A percentile compares a stretch with the other conserved stretches of the same genome.
phyloP scores from a whole-genome alignment of 352 stramenopile species.

The Globisporangium paroecandrum region DNA sequence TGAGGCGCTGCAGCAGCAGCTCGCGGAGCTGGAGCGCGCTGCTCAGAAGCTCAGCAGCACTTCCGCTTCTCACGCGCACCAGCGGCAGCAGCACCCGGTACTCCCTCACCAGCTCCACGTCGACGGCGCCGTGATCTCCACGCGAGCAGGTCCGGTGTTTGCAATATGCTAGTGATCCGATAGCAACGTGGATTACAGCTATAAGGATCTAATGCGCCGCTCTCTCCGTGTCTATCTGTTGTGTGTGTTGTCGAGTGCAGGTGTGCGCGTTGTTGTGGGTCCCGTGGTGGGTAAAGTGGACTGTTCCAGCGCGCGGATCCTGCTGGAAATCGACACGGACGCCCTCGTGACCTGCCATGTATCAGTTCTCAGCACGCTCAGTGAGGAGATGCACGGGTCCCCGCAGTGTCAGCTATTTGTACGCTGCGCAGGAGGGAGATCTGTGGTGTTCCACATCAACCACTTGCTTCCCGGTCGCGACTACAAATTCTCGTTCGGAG shows the following conservation, averaged over 20 bases:
- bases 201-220: not conserved
- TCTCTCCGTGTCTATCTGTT: not conserved
- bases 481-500: constrained; percentile 62
- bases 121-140: constrained; percentile 20
- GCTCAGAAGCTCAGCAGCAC: constrained; percentile 19
- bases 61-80: constrained; percentile 10
- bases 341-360: constrained; percentile 48
- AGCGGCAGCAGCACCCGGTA: constrained; percentile 22
- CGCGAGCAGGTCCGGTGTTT: constrained; percentile 1
- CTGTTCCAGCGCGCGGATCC: constrained; percentile 39
- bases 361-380: constrained; percentile 36
- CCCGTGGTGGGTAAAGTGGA: constrained; percentile 71
- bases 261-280: constrained; percentile 53
- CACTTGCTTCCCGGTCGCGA: constrained; percentile 44
- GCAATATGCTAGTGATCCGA: not conserved
- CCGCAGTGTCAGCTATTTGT: constrained; percentile 26
- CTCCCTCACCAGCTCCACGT: constrained; percentile 33
- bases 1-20: constrained; percentile 32
- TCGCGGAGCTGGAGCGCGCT: constrained; percentile 45
- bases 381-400: constrained; percentile 39
- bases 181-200: not conserved
- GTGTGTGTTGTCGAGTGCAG: constrained; percentile 14
- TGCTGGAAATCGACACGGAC: constrained; percentile 55
- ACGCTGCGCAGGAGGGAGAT: constrained; percentile 25
- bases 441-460: constrained; percentile 39